These are phyloP conservation scores for Miscanthus lutarioriparius DNA, from an alignment of 176 grass and related monocot species.

Conservation along the genomic window DNA sequence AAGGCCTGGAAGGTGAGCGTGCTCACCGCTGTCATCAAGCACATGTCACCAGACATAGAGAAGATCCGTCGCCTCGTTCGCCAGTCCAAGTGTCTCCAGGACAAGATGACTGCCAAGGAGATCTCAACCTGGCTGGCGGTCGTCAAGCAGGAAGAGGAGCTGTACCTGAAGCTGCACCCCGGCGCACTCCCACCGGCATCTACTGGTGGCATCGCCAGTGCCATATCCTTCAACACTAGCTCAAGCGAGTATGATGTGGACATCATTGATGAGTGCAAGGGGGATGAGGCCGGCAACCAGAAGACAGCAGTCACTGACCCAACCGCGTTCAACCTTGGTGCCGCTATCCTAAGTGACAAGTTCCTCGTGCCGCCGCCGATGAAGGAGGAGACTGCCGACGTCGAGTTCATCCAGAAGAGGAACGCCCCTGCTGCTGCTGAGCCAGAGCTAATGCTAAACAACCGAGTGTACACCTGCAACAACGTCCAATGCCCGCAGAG, in stretches of 20 bases:
- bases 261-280: conserved; percentile 62
- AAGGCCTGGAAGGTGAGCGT: conserved; percentile 98
- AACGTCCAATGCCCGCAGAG: conserved; percentile 70
- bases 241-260: conserved; percentile 91
- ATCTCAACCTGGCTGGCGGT: conserved; percentile 90
- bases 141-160: conserved; percentile 93
- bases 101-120: conserved; percentile 99
- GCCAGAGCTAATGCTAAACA: conserved; percentile 53
- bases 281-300: conserved; percentile 51
- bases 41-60: conserved; percentile 97
- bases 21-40: conserved; percentile 97
- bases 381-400: conserved; percentile 67
- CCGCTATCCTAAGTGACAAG: conserved; percentile 51
- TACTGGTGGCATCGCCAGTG: conserved; percentile 39
- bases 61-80: conserved; percentile 89
- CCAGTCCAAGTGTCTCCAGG: conserved; percentile 96
- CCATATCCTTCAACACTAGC: conserved; percentile 75
- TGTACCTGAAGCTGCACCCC: conserved; percentile 69
- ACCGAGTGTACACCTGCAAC: conserved; percentile 72
- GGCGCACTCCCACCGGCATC: conserved; percentile 40
- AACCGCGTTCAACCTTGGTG: conserved; percentile 46
- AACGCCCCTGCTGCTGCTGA: neutral
- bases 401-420: conserved; percentile 86
- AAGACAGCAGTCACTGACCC: conserved; percentile 42
- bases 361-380: conserved; percentile 48